Evolutionary conservation across 2,329 filamentous ascomycete species (phyloP), one percentile per base, ranked within the genome.

Genomic region (Leptographium lundbergii): DNA sequence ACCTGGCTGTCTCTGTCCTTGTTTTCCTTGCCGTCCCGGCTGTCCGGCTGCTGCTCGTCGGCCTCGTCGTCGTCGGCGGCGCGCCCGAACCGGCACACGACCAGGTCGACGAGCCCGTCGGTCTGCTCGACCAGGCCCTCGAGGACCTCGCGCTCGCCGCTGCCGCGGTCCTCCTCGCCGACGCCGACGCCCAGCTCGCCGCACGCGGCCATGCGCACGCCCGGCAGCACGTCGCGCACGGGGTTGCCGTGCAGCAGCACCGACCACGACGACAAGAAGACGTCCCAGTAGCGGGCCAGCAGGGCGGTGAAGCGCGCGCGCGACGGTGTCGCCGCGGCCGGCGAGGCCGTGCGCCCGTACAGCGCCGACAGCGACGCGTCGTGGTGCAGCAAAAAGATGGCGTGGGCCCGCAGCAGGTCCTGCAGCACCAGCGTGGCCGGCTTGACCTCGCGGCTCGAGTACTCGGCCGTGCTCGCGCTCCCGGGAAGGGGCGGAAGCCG

Each of bases 161-260:
- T 96, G 5, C 92, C 92, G 70, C 91, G 87, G 59, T 96, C 89
- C 73, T 97, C 94, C 70, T 97, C 94, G 22, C 94, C 94, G 1
- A 97, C 94, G 0, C 94, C 94, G 53, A 96, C 82, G 19, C 94
- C 94, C 29, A 97, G 81, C 72, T 97, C 92, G 22, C 94, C 92
- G 39, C 89, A 91, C 7, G 87, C 89, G 14, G 91, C 89, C 36
- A 99, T 78, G 70, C 95, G 96, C 68, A 96, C 84, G 6, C 89
- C 91, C 13, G 86, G 84, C 67, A 90, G 91, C 6, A 95, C 77
- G 63, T 86, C 86, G 1, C 87, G 82, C 2, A 86, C 85, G 0
- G 94, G 94, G 66, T 95, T 96, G 10, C 91, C 92, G 68, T 92
- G 89, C 50, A 99, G 78, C 64, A 96, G 80, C 14, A 97, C 87